Evolutionary conservation across 1,284 basidiomycete species (phyloP).

Genomic region (Moesziomyces sp.): DNA sequence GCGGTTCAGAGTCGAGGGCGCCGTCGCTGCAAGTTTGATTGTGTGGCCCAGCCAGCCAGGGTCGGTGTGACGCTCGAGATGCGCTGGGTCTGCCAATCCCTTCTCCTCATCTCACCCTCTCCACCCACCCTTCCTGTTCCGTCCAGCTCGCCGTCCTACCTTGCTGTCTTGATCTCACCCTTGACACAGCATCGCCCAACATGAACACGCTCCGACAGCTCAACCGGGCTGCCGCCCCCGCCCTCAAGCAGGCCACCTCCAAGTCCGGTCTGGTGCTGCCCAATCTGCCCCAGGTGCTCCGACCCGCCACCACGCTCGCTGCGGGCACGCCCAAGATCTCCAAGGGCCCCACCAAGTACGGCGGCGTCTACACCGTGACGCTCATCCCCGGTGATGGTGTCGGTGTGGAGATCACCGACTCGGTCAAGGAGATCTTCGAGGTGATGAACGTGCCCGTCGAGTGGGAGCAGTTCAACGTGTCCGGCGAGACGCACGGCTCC

Average conservation of each 20-base stretch:
- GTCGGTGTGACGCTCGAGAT: no score
- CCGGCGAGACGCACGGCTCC: constrained; percentile 91
- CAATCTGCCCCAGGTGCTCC: constrained; percentile 47
- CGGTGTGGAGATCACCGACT: constrained; percentile 95
- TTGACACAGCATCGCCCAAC: constrained; percentile 11
- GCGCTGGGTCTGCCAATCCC: neutral
- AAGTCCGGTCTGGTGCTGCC: constrained; percentile 49
- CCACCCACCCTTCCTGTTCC: constrained; percentile 2
- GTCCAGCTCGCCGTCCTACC: constrained; percentile 24
- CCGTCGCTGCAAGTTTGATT: no score
- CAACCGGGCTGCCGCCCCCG: constrained; percentile 49
- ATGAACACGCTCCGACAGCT: constrained; percentile 54
- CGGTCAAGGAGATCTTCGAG: constrained; percentile 99
- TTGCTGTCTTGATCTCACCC: constrained; percentile 12
- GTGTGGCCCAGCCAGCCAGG: no score
- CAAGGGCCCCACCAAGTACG: constrained; percentile 89
- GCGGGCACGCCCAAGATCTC: constrained; percentile 81
- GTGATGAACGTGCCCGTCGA: constrained; percentile 97
- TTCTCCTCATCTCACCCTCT: constrained; percentile 1
- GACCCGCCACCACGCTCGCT: constrained; percentile 78
- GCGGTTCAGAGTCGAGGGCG: no score
- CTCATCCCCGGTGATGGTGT: constrained; percentile 71
- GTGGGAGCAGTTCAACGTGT: constrained; percentile 99
- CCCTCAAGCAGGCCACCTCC: constrained; percentile 50
- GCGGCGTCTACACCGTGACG: constrained; percentile 76